Evolutionary conservation across 768 basidiomycete species (phyloP), one percentile per base, ranked within the genome.

Genomic region (Tubosaeta sp.): DNA sequence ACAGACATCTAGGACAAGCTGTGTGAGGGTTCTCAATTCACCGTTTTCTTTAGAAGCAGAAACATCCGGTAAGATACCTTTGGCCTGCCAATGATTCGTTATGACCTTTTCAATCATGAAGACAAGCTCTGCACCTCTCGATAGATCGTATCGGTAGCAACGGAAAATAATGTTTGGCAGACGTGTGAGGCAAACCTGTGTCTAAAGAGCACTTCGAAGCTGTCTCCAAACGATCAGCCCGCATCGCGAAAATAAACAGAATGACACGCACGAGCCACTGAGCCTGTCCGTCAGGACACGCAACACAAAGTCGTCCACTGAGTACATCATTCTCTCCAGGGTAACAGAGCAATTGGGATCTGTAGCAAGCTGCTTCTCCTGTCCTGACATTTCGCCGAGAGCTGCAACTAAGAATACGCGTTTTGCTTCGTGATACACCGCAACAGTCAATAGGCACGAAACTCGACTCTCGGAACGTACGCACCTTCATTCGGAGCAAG

Each of bases 101-200:
- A 48, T n/a, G 14, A 9, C 35, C 14, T n/a, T 19, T 8, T 31
- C 14, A 12, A 47, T 22, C 19, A 47, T 22, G 16, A 43, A 19
- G 42, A 13, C 31, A 33, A 46, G 31, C 9, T 10, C 19, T 70
- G 26, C 55, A 86, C 88, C 78, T 91, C 90, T 65, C 89, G 75
- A 25, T 79, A 72, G 41, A 90, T 69, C 0, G 88, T 88, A 41
- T 83, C 77, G 27, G 62, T 63, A 6, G 83, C 81, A 22, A 91
- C 81, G 2, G 77, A 78, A 58, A 97, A 77, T 57, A 97, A 71
- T 1, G 93, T 97, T 68, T 97, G 93, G 60, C 88, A 88, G 7
- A 97, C 95, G 81, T 97, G 95, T 25, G 94, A 95, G 14, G 88
- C 92, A 74, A 97, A 98, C 27, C 94, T 81, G 63, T 98, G 88